phyloP scores from a whole-genome alignment of 2,329 filamentous ascomycete genomes.

The Fusarium sp. region DNA sequence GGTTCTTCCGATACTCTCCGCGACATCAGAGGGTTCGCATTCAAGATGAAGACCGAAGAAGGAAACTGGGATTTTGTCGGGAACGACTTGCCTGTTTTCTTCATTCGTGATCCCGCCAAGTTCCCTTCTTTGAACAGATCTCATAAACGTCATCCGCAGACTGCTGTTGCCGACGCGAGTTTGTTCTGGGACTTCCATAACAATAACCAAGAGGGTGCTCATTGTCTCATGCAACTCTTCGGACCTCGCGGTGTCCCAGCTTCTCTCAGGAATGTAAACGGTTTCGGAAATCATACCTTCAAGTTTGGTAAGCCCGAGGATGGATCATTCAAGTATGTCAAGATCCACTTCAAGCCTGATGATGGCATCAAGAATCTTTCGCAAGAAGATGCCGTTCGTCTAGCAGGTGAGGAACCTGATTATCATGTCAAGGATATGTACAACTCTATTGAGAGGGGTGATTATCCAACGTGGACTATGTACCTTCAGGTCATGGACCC shows the following conservation, averaged over 20 bases:
- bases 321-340: constrained; percentile 17
- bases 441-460: background rate
- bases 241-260: background rate
- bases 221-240: background rate
- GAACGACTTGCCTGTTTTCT: constrained; percentile 12
- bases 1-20: constrained; percentile 4
- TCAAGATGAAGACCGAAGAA: constrained; percentile 19
- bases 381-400: background rate
- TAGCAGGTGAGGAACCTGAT: constrained; percentile 2
- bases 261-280: background rate
- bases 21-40: constrained; percentile 4
- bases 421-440: constrained; percentile 14
- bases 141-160: constrained; percentile 2
- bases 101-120: constrained; percentile 11
- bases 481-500: constrained; percentile 3
- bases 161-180: constrained; percentile 1
- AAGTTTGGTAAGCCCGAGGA: constrained; percentile 14
- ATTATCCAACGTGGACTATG: background rate
- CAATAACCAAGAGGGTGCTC: constrained; percentile 9
- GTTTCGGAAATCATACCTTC: constrained; percentile 9
- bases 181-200: constrained; percentile 21
- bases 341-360: constrained; percentile 11
- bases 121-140: constrained; percentile 5
- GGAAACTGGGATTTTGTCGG: constrained; percentile 18
- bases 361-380: constrained; percentile 6